Base-by-base conservation (phyloP, 148 eudicot species). In the Heliosperma pusillum region DNA sequence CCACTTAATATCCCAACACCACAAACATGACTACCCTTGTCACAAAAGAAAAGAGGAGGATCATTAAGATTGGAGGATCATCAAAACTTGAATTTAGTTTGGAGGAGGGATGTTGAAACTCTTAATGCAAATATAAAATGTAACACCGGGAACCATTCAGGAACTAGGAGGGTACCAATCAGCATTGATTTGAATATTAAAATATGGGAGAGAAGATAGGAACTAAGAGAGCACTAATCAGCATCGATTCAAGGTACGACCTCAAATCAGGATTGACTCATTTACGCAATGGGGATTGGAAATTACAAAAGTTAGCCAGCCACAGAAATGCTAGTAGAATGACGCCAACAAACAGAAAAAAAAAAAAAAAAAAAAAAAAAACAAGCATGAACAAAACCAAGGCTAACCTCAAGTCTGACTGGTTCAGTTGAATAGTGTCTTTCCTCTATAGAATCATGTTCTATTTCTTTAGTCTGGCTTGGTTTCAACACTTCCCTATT, bases 351-450 rank as follows among this genome's bases (percentile, higher is more conserved):
- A n/a, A n/a, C n/a, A n/a, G n/a, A n/a, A n/a, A n/a, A n/a, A n/a
- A 22, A 59, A 22, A 21, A 21, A 9, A 59, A 59, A 20, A 15
- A 61, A 7, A 11, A 24, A 25, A 69, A 10, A 25, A 73, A 27
- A 62, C 40, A 33, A 33, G 9, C 42, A 36, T 25, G 40, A 42
- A 57, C 52, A 69, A 24, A 69, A 73, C 7, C 12, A 76, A n/a
- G 36, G 29, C 75, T 69, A 70, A 89, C 93, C 88, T 75, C 72
- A 26, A 30, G 42, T 33, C 47, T 79, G 61, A 19, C 40, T 59
- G 77, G 68, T 65, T 53, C 81, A 75, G 75, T 83, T 55, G 69
- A 73, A 75, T 70, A 36, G 47, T 68, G 68, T 75, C 57, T 80
- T 75, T 68, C 86, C 60, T 33, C 78, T 66, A 56, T 50, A 64